Percentiles rank a stretch among this genome's conserved stretches.
phyloP scores from a whole-genome alignment of 768 basidiomycete genomes.

The Multifurca ochricompacta region DNA sequence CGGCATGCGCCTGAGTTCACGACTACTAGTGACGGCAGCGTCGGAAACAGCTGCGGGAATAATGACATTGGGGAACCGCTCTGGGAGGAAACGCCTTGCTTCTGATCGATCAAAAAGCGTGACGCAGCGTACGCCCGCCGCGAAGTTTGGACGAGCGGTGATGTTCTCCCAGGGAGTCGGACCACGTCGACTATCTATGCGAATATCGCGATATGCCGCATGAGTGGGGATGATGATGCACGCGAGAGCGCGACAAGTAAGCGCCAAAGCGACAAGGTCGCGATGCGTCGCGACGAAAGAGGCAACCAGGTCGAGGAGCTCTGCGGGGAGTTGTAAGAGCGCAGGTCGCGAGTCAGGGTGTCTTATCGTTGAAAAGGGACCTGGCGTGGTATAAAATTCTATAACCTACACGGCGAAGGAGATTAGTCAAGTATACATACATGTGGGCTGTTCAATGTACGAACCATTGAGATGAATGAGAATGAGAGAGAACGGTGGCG shows the following conservation, averaged over 20 bases:
- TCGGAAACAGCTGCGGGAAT: too few species aligned
- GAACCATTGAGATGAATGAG: background rate
- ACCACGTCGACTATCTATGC: background rate
- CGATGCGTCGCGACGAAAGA: conserved; percentile 7
- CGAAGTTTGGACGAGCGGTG: conserved; percentile 1
- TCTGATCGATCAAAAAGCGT: conserved; percentile 1
- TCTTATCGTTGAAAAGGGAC: background rate
- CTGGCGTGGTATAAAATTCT: background rate
- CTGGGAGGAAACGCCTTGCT: background rate
- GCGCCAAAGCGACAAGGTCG: conserved; percentile 8
- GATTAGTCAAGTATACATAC: background rate
- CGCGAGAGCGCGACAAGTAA: background rate
- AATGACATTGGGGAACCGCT: background rate
- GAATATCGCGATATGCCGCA: conserved; percentile 10
- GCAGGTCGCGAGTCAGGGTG: background rate
- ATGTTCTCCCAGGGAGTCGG: conserved; percentile 2
- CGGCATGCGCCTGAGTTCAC: background rate
- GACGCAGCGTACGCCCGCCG: conserved; percentile 2
- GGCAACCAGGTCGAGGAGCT: conserved; percentile 10
- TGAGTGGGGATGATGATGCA: conserved; percentile 10
- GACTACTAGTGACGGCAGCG: too few species aligned
- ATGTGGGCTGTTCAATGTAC: background rate
- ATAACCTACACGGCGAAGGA: background rate
- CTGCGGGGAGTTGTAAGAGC: background rate
- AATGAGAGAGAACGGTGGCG: background rate